Conservation (phyloP, 2,329 filamentous ascomycete species). For the Neofusicoccum parvum region DNA sequence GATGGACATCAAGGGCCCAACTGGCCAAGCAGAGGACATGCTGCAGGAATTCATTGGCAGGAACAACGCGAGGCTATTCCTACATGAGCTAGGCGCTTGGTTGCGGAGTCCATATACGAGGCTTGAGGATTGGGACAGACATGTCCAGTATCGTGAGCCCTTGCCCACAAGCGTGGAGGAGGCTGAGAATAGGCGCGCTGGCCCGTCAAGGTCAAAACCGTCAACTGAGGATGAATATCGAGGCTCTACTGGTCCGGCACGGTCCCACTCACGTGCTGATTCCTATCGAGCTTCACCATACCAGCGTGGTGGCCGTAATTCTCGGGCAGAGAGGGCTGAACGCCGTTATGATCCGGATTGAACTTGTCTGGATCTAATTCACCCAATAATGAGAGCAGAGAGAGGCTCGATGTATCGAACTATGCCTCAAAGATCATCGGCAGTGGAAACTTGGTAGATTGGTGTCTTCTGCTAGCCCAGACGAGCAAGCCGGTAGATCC, state of each 20-base stretch:
- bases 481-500: too few relatives aligned
- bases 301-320: not conserved
- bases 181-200: not conserved
- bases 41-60: constrained; percentile 76
- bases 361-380: not conserved
- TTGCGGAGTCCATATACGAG: constrained; percentile 75
- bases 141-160: constrained; percentile 67
- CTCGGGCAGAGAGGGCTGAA: not conserved
- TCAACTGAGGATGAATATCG: not conserved
- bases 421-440: too few relatives aligned
- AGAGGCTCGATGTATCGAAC: too few relatives aligned
- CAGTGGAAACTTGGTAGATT: too few relatives aligned
- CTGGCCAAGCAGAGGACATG: constrained; percentile 77
- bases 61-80: constrained; percentile 71
- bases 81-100: constrained; percentile 85
- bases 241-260: not conserved
- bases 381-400: not conserved
- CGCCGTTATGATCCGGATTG: not conserved
- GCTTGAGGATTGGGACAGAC: constrained; percentile 76
- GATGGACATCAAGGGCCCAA: constrained; percentile 77
- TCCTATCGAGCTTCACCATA: constrained; percentile 1
- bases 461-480: too few relatives aligned
- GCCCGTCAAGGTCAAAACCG: not conserved
- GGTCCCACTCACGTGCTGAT: not conserved
- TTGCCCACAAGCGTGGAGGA: constrained; percentile 20